A percentile compares a stretch with the other conserved stretches of the same genome.
These are phyloP conservation scores for Dictyostelium capitatum DNA, from an alignment of 78 protist genomes.

Conservation along the genomic window DNA sequence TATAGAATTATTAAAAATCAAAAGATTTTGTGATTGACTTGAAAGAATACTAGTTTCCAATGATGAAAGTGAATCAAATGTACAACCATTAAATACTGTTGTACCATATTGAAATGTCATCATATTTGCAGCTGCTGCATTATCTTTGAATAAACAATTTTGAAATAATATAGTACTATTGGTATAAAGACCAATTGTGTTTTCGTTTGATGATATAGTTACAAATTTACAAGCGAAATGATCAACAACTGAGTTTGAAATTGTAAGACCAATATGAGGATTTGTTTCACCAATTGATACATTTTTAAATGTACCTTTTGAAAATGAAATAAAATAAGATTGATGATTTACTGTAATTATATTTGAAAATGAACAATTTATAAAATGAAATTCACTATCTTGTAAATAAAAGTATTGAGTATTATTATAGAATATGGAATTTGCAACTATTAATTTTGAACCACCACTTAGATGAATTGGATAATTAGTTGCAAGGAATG, in stretches of 20 bases:
- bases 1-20: neutral
- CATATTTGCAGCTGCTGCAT: conserved; percentile 12
- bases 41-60: neutral
- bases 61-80: neutral
- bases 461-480: neutral
- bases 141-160: neutral
- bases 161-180: neutral
- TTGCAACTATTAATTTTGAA: neutral
- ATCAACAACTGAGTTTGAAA: neutral
- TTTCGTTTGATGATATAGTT: neutral
- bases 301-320: neutral
- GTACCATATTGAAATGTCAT: neutral
- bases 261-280: conserved; percentile 26
- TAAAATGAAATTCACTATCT: neutral
- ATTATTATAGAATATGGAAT: neutral
- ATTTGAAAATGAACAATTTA: neutral
- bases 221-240: neutral
- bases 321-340: neutral
- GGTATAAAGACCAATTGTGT: neutral
- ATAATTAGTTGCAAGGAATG: conserved; percentile 21
- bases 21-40: neutral
- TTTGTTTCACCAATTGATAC: neutral
- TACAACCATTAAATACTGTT: neutral
- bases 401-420: conserved; percentile 12
- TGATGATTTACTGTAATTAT: neutral